Conservation (phyloP, 1,139 yeast species). For the Zygosaccharomyces sapae region DNA sequence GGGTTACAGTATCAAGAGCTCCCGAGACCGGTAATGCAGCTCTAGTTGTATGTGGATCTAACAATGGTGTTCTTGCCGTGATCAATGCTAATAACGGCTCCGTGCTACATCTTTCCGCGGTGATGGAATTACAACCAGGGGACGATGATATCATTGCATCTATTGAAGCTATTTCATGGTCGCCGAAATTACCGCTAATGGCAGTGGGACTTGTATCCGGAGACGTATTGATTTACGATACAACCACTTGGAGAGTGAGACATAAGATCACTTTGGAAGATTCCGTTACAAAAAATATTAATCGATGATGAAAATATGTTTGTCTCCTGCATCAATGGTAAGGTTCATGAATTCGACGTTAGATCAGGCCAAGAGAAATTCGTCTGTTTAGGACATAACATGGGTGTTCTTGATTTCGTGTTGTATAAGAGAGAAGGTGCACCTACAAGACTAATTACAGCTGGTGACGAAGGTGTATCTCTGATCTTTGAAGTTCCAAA, state of each 20-base stretch:
- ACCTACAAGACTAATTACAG: conserved; percentile 73
- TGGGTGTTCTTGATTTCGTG: conserved; percentile 87
- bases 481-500: conserved; percentile 53
- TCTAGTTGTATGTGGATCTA: conserved; percentile 61
- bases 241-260: conserved; percentile 82
- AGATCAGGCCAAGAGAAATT: conserved; percentile 80
- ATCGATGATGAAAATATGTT: conserved; percentile 58
- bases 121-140: conserved; percentile 59
- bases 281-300: conserved; percentile 74
- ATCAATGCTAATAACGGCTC: conserved; percentile 71
- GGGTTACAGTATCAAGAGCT: conserved; percentile 65
- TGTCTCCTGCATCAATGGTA: conserved; percentile 81
- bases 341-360: conserved; percentile 80
- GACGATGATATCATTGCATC: conserved; percentile 69
- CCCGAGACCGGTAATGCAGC: conserved; percentile 42
- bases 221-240: conserved; percentile 72
- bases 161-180: conserved; percentile 85
- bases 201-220: conserved; percentile 93
- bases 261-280: conserved; percentile 65
- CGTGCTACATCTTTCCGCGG: conserved; percentile 56
- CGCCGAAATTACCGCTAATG: conserved; percentile 56
- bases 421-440: conserved; percentile 44
- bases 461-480: conserved; percentile 96
- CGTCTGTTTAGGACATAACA: conserved; percentile 85
- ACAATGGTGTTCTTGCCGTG: conserved; percentile 79